phyloP scores from a whole-genome alignment of 768 basidiomycete genomes.

The Leccinum ochraceum region DNA sequence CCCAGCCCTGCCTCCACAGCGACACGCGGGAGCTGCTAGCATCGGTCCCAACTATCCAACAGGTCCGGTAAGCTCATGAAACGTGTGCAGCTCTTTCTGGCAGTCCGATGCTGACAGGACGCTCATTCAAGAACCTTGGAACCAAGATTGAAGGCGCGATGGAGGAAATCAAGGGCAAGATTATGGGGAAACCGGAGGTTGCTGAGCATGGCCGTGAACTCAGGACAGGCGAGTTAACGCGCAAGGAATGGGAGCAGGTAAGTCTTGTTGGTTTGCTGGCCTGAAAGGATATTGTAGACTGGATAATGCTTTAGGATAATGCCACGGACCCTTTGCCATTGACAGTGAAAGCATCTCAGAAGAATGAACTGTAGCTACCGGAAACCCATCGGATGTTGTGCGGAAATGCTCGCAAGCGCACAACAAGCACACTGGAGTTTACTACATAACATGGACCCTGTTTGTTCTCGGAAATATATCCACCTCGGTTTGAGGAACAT shows the following conservation, averaged over 20 bases:
- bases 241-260: conserved; percentile 34
- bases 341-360: neutral
- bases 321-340: conserved; percentile 2
- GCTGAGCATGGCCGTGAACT: conserved; percentile 40
- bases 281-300: neutral
- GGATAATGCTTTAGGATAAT: conserved; percentile 4
- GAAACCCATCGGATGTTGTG: neutral
- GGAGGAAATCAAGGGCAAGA: conserved; percentile 43
- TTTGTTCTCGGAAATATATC: no score
- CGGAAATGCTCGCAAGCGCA: neutral
- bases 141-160: conserved; percentile 40
- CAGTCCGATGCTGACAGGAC: neutral
- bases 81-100: no score
- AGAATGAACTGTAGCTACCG: neutral
- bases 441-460: no score
- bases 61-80: conserved; percentile 28
- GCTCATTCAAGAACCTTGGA: conserved; percentile 25
- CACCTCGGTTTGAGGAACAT: no score
- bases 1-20: conserved; percentile 37
- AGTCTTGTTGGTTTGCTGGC: neutral
- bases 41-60: conserved; percentile 37
- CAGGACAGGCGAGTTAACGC: conserved; percentile 43
- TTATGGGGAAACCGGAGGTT: conserved; percentile 37
- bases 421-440: neutral
- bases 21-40: conserved; percentile 45